Percentiles rank a stretch among this genome's conserved stretches.
Conservation (phyloP, 2,329 filamentous ascomycete species). For the Beauveria asiatica region DNA sequence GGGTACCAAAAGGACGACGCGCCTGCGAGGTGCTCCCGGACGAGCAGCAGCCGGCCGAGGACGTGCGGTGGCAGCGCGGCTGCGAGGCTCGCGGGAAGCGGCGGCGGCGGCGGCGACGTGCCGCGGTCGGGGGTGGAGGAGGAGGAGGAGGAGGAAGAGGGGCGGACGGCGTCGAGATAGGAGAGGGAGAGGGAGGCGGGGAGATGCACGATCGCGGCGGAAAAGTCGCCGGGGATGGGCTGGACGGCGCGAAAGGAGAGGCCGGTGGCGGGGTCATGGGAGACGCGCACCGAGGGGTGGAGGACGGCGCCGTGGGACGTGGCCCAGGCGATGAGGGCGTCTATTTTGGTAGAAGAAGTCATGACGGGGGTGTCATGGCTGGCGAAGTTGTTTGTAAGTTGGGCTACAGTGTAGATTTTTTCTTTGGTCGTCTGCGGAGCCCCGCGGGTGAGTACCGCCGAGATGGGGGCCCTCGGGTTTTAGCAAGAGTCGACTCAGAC, state of each 20-base stretch:
- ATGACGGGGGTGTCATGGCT: slow-evolving; percentile 9
- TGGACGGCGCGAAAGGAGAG: slow-evolving; percentile 39
- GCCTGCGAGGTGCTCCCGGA: slow-evolving; percentile 56
- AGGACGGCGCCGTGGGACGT: slow-evolving; percentile 36
- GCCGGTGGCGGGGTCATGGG: slow-evolving; percentile 40
- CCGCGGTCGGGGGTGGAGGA: slow-evolving; percentile 49
- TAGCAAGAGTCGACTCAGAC: too few relatives aligned
- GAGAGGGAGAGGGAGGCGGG: slow-evolving; percentile 48
- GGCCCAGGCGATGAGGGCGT: slow-evolving; percentile 41
- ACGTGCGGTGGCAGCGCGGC: slow-evolving; percentile 48
- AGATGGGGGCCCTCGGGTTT: too few relatives aligned
- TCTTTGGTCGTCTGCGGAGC: too few relatives aligned
- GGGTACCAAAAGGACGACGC: slow-evolving; percentile 55
- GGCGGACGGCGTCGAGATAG: slow-evolving; percentile 44
- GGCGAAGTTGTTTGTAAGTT: neutral
- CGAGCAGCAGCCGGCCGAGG: slow-evolving; percentile 57
- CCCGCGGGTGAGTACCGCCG: too few relatives aligned
- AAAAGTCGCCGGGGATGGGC: slow-evolving; percentile 18
- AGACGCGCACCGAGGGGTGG: slow-evolving; percentile 44
- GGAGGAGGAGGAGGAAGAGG: slow-evolving; percentile 39
- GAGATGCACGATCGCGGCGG: slow-evolving; percentile 40
- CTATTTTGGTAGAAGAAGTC: slow-evolving; percentile 15
- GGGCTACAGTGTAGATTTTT: too few relatives aligned
- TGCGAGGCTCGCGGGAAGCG: slow-evolving; percentile 61
- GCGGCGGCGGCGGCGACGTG: slow-evolving; percentile 21